Evolutionary conservation across 192 early-diverging fungal genomes (phyloP), one percentile per base, ranked within the genome.

Genomic region (Geranomyces variabilis): DNA sequence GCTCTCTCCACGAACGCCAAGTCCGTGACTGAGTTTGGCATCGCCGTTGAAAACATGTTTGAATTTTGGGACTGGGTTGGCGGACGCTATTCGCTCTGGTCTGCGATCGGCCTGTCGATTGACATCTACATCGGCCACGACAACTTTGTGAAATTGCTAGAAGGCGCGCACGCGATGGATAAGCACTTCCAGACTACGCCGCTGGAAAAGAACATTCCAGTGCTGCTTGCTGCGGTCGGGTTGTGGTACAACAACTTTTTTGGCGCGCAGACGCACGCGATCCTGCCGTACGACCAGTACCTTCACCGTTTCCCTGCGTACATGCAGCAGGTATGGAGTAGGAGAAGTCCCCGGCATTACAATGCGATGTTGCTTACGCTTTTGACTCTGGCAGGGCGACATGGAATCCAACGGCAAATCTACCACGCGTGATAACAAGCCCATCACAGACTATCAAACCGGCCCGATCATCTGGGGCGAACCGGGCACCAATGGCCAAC

Each of bases 391-490:
- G 24, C 75, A 92, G 85, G 97, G 97, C 68, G 95, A 99, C 80
- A 99, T 99, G 97, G 97, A 99, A 80, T 96, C 94, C 21, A 99
- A 99, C 76, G 96, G 96, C 76, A 99, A 99, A 81, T 94, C 92
- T 70, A 84, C 92, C 57, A 91, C 93, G 60, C 91, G 95, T 58
- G 85, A 90, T 75, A 93, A 93, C 72, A 81, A 85, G 51, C 78
- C 81, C 31, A 90, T 97, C 43, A 81, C 63, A 5, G 76, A 92
- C 69, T 93, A 94, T 80, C 83, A 88, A 60, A 95, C 96, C 33
- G 72, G 72, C 21, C 97, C 97, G 24, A 96, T 98, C 78, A 97
- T 99, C 75, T 98, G 96, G 92, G 97, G 97, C 76, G 97, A 99
- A 80, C 95, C 97, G 34, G 97, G 97, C 45, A 99, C 97, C 72